Percentiles rank a stretch among this genome's conserved stretches.
Conservation (phyloP, 768 basidiomycete genomes). For the Suillus lakei region DNA sequence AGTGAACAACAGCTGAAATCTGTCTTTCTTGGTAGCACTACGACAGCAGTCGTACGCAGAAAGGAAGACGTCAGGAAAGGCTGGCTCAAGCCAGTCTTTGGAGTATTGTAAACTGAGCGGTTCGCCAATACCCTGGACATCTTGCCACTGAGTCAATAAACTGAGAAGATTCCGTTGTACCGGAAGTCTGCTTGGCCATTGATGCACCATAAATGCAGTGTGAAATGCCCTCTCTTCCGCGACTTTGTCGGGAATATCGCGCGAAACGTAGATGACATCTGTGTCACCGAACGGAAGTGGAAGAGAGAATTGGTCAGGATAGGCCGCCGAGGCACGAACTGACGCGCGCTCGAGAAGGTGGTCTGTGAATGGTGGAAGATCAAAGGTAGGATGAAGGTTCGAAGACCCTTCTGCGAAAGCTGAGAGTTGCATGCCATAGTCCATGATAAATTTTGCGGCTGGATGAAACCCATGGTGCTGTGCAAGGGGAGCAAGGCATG, state of each 20-base stretch:
- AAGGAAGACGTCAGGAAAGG: slow-evolving; percentile 30
- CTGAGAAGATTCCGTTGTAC: not conserved
- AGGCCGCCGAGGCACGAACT: slow-evolving; percentile 18
- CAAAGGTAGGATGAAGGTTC: not conserved
- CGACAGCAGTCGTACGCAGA: slow-evolving; percentile 33
- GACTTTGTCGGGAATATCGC: not conserved
- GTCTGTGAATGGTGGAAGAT: slow-evolving; percentile 11
- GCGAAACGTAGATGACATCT: slow-evolving; percentile 17
- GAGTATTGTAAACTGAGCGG: slow-evolving; percentile 26
- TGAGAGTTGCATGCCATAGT: slow-evolving; percentile 24
- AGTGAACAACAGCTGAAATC: slow-evolving; percentile 33
- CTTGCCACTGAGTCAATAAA: not conserved
- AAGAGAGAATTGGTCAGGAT: slow-evolving; percentile 16
- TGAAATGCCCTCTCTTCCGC: slow-evolving; percentile 6
- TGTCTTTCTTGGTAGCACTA: slow-evolving; percentile 11
- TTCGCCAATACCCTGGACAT: not conserved
- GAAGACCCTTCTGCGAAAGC: slow-evolving; percentile 12
- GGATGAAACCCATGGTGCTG: slow-evolving; percentile 38
- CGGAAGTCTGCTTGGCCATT: slow-evolving; percentile 3
- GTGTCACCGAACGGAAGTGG: not conserved
- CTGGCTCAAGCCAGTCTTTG: slow-evolving; percentile 30
- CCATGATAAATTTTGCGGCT: slow-evolving; percentile 32
- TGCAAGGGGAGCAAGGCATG: slow-evolving; percentile 19
- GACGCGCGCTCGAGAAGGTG: slow-evolving; percentile 25
- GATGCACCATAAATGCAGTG: not conserved